These are phyloP conservation scores for Zangia roseola DNA, from an alignment of 768 basidiomycete species.

Conservation along the genomic window DNA sequence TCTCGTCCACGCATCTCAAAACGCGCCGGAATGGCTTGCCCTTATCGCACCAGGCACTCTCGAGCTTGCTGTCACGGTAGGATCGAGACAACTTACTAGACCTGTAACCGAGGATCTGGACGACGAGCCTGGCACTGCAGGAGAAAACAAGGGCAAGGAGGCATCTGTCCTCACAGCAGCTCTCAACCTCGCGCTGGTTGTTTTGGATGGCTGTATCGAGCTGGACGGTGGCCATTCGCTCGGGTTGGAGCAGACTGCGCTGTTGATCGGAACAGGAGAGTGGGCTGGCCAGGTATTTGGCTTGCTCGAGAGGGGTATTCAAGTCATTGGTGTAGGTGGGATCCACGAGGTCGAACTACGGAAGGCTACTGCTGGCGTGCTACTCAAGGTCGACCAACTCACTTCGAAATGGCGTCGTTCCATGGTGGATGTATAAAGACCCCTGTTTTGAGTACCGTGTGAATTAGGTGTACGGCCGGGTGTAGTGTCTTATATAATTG, in stretches of 20 bases:
- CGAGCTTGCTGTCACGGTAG: slow-evolving; percentile 80
- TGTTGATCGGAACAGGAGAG: slow-evolving; percentile 71
- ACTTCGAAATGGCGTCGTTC: slow-evolving; percentile 65
- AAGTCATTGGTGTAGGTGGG: slow-evolving; percentile 64
- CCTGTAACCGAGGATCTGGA: slow-evolving; percentile 35
- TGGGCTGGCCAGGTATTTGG: slow-evolving; percentile 76
- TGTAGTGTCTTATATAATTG: neutral
- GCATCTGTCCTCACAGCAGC: slow-evolving; percentile 73
- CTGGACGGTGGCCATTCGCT: slow-evolving; percentile 76
- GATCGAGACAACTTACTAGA: slow-evolving; percentile 59
- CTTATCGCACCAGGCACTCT: slow-evolving; percentile 80
- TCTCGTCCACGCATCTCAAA: slow-evolving; percentile 78
- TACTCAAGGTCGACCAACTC: slow-evolving; percentile 77
- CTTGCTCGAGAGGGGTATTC: slow-evolving; percentile 61
- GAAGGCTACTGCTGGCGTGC: slow-evolving; percentile 73
- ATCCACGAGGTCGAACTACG: slow-evolving; percentile 58
- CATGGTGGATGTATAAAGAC: slow-evolving; percentile 46
- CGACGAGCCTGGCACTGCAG: slow-evolving; percentile 26
- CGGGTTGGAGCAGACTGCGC: slow-evolving; percentile 68
- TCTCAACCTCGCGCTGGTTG: slow-evolving; percentile 74
- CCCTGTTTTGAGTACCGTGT: neutral
- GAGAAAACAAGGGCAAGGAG: slow-evolving; percentile 45
- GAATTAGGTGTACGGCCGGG: too few species aligned
- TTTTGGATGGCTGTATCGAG: slow-evolving; percentile 72
- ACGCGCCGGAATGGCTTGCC: slow-evolving; percentile 77